Conservation (phyloP, 495 filamentous ascomycete species). For the Cercophora scortea region DNA sequence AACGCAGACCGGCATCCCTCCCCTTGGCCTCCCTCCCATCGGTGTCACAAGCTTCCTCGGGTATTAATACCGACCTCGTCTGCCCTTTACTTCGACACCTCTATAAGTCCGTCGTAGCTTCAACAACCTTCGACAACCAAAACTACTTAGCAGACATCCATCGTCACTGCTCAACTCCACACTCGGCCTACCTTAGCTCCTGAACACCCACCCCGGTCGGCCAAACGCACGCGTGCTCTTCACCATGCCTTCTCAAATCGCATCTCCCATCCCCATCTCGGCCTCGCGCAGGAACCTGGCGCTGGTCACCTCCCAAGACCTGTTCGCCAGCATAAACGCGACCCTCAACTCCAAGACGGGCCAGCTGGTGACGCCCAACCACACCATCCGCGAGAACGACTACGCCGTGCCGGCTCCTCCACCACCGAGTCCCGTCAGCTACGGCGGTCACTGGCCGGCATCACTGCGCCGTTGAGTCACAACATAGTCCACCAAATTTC, state of each 20-base stretch:
- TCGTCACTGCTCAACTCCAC: not conserved
- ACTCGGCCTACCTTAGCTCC: not conserved
- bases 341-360: constrained; percentile 30
- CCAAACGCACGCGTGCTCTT: constrained; percentile 5
- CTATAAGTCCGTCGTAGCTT: not conserved
- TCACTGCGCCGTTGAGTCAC: constrained; percentile 16
- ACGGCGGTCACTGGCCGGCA: constrained; percentile 37
- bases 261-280: constrained; percentile 35
- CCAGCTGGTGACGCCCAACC: constrained; percentile 30
- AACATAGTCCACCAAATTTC: no score
- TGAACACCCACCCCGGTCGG: not conserved
- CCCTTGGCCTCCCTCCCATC: not conserved
- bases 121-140: not conserved
- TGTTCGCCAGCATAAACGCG: constrained; percentile 40
- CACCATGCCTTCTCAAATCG: constrained; percentile 41
- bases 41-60: constrained; percentile 2
- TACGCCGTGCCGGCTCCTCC: constrained; percentile 43
- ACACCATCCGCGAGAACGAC: constrained; percentile 39
- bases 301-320: constrained; percentile 33
- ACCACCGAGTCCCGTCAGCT: constrained; percentile 42
- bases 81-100: not conserved
- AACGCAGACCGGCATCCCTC: constrained; percentile 1
- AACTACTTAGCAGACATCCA: not conserved
- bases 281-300: constrained; percentile 29
- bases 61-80: constrained; percentile 16